Evolutionary conservation across 306 rosid species (phyloP).

Genomic region (Citrullus mucosospermus): DNA sequence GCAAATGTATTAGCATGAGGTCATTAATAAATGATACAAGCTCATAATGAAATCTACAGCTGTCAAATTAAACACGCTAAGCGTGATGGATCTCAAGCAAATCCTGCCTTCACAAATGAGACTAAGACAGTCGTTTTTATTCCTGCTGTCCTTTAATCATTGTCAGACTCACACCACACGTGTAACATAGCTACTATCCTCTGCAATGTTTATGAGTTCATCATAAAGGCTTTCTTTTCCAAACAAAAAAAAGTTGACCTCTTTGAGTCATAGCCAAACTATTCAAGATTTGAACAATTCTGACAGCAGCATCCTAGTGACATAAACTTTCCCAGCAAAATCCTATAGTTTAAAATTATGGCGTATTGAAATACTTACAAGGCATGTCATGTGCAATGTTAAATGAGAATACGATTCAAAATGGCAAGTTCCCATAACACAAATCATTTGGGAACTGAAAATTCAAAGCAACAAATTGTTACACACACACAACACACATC

Average conservation of each 20-base stretch:
- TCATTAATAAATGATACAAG: not conserved
- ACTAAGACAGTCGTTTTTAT: not conserved
- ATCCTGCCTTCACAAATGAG: not conserved
- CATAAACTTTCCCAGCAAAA: not conserved
- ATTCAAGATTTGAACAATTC: not conserved
- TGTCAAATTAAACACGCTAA: not conserved
- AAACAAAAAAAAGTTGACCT: not conserved
- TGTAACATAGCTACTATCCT: not conserved
- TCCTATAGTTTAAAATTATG: not conserved
- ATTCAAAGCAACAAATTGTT: not conserved
- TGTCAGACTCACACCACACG: not conserved
- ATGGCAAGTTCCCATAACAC: not conserved
- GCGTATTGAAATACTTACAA: not conserved
- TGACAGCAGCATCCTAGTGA: not conserved
- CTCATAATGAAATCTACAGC: not conserved
- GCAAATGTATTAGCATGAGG: not conserved
- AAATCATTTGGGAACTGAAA: not conserved
- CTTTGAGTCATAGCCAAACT: not conserved
- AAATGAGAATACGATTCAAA: not conserved
- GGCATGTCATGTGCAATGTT: not conserved
- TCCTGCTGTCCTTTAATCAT: not conserved
- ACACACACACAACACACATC: not conserved
- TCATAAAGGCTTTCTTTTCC: not conserved
- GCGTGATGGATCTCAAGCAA: not conserved
- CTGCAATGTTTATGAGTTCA: not conserved